phyloP scores from a whole-genome alignment of 345 rosid species.

The Rubroshorea leprosula region DNA sequence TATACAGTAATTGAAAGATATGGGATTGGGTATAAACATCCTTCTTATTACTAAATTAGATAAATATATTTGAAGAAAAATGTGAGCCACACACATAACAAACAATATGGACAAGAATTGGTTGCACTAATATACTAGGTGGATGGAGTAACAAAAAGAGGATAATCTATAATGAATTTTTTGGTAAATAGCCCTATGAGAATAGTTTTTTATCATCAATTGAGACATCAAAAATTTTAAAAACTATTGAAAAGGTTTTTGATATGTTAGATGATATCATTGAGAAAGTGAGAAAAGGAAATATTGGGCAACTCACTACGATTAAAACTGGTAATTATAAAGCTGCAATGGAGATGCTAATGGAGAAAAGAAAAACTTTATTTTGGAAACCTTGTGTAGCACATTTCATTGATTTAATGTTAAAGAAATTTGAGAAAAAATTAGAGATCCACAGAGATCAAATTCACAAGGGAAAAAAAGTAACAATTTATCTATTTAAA shows the following conservation, averaged over 20 bases:
- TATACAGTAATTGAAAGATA: not conserved
- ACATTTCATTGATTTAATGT: slow-evolving; percentile 23
- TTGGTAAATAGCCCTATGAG: slow-evolving; percentile 6
- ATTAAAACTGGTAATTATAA: slow-evolving; percentile 2
- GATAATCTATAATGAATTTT: too few species aligned
- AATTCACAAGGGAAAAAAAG: not conserved
- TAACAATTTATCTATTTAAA: not conserved
- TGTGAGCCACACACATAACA: too few species aligned
- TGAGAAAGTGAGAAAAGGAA: too few species aligned
- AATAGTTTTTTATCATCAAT: not conserved
- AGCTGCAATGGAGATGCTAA: slow-evolving; percentile 14
- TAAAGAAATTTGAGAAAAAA: not conserved
- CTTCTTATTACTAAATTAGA: too few species aligned
- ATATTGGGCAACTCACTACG: too few species aligned
- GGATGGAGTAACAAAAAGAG: too few species aligned
- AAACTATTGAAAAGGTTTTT: not conserved
- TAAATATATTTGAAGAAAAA: too few species aligned
- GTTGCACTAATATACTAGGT: too few species aligned
- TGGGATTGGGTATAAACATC: not conserved
- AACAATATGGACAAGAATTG: not conserved
- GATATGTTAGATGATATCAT: too few species aligned
- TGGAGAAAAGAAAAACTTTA: slow-evolving; percentile 17
- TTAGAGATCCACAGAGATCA: not conserved
- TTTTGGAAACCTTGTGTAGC: slow-evolving; percentile 21
- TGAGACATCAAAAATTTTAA: slow-evolving; percentile 1